phyloP scores from a whole-genome alignment of 208 protist species.

The Kentomonas sorsogonicus region DNA sequence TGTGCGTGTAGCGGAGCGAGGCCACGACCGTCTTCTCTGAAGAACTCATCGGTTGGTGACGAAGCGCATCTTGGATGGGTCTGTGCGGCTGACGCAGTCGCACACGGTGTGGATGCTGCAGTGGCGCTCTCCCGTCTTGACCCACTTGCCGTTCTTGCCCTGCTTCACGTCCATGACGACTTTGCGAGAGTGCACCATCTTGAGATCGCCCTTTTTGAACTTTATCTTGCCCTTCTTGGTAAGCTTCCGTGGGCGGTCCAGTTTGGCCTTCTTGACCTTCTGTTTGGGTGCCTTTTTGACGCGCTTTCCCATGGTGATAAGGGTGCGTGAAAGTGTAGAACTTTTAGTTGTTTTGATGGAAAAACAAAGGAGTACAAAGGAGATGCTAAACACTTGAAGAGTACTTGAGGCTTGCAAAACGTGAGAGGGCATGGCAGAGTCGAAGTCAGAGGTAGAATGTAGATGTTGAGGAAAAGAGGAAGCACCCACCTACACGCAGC shows the following conservation, averaged over 20 bases:
- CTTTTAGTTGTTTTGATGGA: background rate
- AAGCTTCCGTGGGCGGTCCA: conserved; percentile 71
- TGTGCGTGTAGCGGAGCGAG: background rate
- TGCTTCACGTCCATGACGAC: conserved; percentile 84
- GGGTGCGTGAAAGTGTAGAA: conserved; percentile 1
- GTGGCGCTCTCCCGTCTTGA: conserved; percentile 71
- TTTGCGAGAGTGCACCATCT: conserved; percentile 66
- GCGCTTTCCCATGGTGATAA: conserved; percentile 67
- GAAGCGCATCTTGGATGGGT: conserved; percentile 72
- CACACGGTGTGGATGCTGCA: conserved; percentile 90
- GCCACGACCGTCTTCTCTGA: background rate
- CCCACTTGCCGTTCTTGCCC: conserved; percentile 79
- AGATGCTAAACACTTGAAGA: conserved; percentile 6
- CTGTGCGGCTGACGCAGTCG: conserved; percentile 83
- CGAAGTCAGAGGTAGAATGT: too few relatives aligned
- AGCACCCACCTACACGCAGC: too few relatives aligned
- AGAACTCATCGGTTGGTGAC: conserved; percentile 75
- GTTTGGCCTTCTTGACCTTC: conserved; percentile 73
- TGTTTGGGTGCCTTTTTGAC: conserved; percentile 78
- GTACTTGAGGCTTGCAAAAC: conserved; percentile 17
- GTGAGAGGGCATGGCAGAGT: too few relatives aligned
- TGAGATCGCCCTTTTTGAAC: conserved; percentile 75
- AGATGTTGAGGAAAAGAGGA: too few relatives aligned
- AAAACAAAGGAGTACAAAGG: background rate
- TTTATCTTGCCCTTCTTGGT: conserved; percentile 83